Conservation (phyloP, 805 yeast species). For the Danielia reshetovae region DNA sequence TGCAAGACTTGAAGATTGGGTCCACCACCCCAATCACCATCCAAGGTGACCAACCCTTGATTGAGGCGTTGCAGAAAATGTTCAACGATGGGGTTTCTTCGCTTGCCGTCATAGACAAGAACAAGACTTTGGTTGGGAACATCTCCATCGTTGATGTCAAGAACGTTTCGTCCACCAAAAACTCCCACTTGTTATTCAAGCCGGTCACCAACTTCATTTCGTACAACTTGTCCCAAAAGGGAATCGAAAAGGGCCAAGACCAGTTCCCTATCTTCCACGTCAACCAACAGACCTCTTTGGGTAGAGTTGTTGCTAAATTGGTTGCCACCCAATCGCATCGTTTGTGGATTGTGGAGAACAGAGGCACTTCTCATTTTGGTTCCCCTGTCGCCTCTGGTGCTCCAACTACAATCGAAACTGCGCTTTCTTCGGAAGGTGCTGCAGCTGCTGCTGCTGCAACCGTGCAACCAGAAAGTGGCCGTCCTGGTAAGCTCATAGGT, state of each 20-base stretch:
- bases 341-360: slow-evolving; percentile 68
- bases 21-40: slow-evolving; percentile 67
- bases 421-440: slow-evolving; percentile 17
- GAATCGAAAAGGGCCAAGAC: slow-evolving; percentile 91
- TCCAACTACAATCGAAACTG: slow-evolving; percentile 12
- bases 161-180: slow-evolving; percentile 81
- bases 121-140: slow-evolving; percentile 76
- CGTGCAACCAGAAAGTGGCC: slow-evolving; percentile 29
- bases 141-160: slow-evolving; percentile 93
- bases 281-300: slow-evolving; percentile 70
- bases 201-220: slow-evolving; percentile 86
- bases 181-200: slow-evolving; percentile 75
- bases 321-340: slow-evolving; percentile 95
- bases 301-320: slow-evolving; percentile 86
- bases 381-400: slow-evolving; percentile 4
- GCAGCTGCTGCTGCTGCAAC: slow-evolving; percentile 14
- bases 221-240: slow-evolving; percentile 80
- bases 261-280: slow-evolving; percentile 96
- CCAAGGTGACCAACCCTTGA: slow-evolving; percentile 79
- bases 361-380: slow-evolving; percentile 8
- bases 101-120: slow-evolving; percentile 85
- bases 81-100: slow-evolving; percentile 80
- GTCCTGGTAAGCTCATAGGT: slow-evolving; percentile 82
- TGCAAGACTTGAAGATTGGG: slow-evolving; percentile 76
- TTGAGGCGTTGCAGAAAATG: slow-evolving; percentile 86